phyloP scores from a whole-genome alignment of 2,329 filamentous ascomycete species.

The Zymoseptoria ardabiliae region DNA sequence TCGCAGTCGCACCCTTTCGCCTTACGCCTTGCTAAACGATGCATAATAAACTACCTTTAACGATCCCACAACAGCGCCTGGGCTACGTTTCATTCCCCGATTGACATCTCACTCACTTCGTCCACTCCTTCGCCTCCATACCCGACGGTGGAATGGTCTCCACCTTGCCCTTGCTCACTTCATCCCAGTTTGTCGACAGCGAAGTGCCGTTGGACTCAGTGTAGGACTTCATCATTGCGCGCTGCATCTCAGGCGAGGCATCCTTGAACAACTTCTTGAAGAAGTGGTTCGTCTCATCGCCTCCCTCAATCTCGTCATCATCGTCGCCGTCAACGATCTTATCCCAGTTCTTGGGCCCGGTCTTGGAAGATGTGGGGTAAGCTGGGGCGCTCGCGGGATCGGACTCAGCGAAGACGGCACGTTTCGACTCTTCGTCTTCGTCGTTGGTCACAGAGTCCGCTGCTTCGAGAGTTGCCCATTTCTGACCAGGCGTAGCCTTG shows the following conservation, averaged over 20 bases:
- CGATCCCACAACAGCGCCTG: not conserved
- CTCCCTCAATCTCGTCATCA: constrained; percentile 48
- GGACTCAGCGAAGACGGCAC: constrained; percentile 14
- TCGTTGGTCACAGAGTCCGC: not conserved
- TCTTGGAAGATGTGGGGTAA: constrained; percentile 82
- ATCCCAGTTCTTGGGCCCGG: constrained; percentile 88
- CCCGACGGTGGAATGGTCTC: constrained; percentile 69
- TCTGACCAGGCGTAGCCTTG: constrained; percentile 58
- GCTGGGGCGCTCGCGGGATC: constrained; percentile 39
- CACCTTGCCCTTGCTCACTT: constrained; percentile 66
- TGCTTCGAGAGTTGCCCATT: constrained; percentile 58
- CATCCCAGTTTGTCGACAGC: constrained; percentile 84
- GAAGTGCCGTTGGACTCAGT: constrained; percentile 88
- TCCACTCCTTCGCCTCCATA: constrained; percentile 68
- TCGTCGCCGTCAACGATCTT: constrained; percentile 44
- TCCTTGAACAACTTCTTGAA: constrained; percentile 83
- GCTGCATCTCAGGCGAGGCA: constrained; percentile 69
- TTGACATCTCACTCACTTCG: not conserved
- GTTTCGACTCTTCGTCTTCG: constrained; percentile 10
- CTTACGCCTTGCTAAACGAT: not conserved
- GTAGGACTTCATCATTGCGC: constrained; percentile 98
- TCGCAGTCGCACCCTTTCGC: not conserved
- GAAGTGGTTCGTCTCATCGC: constrained; percentile 66
- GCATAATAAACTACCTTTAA: not conserved
- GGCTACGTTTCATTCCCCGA: not conserved